A percentile compares a stretch with the other conserved stretches of the same genome.
phyloP scores from a whole-genome alignment of 192 early-diverging fungal genomes.

The Backusella tarrabulga region DNA sequence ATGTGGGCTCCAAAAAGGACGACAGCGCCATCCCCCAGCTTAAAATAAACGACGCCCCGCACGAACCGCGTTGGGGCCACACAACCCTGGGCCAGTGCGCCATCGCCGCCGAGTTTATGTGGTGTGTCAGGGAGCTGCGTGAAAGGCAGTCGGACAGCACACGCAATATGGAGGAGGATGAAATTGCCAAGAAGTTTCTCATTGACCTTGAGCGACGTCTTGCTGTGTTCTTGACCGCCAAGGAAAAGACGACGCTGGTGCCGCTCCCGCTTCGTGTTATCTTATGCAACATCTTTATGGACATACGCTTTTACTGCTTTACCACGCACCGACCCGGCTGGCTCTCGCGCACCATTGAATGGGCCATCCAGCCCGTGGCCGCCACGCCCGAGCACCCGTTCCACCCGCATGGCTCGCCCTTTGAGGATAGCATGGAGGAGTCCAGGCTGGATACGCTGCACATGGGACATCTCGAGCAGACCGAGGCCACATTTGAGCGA shows the following conservation, averaged over 20 bases:
- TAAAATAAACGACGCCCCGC: not conserved
- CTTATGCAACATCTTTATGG: slow-evolving; percentile 46
- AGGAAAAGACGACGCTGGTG: slow-evolving; percentile 46
- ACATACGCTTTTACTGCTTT: slow-evolving; percentile 57
- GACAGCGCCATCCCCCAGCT: not conserved
- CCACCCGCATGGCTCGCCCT: not conserved
- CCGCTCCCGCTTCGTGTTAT: slow-evolving; percentile 51
- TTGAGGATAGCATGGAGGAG: not conserved
- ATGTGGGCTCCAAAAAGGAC: slow-evolving; percentile 39
- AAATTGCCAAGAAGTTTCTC: slow-evolving; percentile 55
- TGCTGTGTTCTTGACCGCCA: slow-evolving; percentile 45
- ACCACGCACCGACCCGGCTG: slow-evolving; percentile 55
- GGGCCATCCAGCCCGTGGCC: slow-evolving; percentile 38
- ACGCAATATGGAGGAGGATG: slow-evolving; percentile 43
- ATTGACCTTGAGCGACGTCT: slow-evolving; percentile 53
- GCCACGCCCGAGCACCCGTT: slow-evolving; percentile 13
- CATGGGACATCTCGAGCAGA: slow-evolving; percentile 42
- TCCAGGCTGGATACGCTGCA: slow-evolving; percentile 8
- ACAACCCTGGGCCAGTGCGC: slow-evolving; percentile 55
- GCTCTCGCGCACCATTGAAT: slow-evolving; percentile 49
- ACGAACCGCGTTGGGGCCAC: slow-evolving; percentile 39
- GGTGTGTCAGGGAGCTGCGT: slow-evolving; percentile 41
- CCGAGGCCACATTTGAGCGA: slow-evolving; percentile 37
- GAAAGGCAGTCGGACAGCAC: slow-evolving; percentile 29
- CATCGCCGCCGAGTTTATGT: slow-evolving; percentile 50